Conservation (phyloP, 805 yeast genomes). For the Candida taoyuanica region DNA sequence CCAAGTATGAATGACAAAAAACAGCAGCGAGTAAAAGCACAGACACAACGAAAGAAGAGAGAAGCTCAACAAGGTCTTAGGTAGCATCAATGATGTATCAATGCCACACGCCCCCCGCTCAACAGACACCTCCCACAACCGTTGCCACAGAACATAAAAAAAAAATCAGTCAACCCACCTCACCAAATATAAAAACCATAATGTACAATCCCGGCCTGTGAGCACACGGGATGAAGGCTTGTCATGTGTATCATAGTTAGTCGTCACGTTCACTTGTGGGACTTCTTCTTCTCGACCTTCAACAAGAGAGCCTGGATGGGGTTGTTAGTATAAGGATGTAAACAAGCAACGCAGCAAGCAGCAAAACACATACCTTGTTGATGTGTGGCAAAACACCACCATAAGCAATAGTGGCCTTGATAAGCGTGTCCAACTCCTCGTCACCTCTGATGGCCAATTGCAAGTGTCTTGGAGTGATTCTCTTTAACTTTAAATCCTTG, state of each 20-base stretch:
- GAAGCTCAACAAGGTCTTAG: too few relatives aligned
- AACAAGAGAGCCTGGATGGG: constrained; percentile 22
- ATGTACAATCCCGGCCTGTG: constrained; percentile 10
- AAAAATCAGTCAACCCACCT: neutral
- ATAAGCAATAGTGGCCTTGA: constrained; percentile 92
- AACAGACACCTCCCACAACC: constrained; percentile 6
- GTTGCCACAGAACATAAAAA: neutral
- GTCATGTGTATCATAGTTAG: neutral
- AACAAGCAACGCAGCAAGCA: neutral
- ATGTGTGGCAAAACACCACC: constrained; percentile 91
- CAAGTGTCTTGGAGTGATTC: constrained; percentile 96
- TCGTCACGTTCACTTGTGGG: constrained; percentile 7
- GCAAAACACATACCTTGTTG: constrained; percentile 25
- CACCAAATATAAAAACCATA: constrained; percentile 6
- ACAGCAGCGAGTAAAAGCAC: too few relatives aligned
- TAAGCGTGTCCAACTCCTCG: constrained; percentile 91
- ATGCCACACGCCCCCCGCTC: constrained; percentile 5
- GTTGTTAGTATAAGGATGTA: constrained; percentile 10
- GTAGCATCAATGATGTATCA: too few relatives aligned
- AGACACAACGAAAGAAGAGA: too few relatives aligned
- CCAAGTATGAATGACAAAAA: too few relatives aligned
- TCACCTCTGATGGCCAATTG: constrained; percentile 98
- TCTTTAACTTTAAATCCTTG: constrained; percentile 88
- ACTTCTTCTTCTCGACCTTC: constrained; percentile 27
- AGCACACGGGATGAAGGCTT: too few relatives aligned